Evolutionary conservation across 2,329 filamentous ascomycete genomes (phyloP), one percentile per base, ranked within the genome.

Genomic region (Verticillium zaregamsianum): DNA sequence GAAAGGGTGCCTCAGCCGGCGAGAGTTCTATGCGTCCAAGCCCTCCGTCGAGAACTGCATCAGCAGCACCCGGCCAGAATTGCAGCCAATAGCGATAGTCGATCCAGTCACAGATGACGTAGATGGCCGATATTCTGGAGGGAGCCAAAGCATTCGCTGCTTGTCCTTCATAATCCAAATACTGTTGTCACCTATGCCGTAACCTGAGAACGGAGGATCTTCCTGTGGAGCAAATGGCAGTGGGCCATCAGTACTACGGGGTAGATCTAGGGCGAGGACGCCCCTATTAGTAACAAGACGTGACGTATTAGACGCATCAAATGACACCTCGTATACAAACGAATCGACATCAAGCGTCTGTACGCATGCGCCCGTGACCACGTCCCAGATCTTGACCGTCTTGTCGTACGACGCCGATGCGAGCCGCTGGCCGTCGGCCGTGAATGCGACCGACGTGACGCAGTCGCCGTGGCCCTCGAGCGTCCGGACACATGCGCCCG

Each of bases 1-100:
- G 31, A 28, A 17, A n/a, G 23, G 31, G 31, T n/a, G 14, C 17
- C 15, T 57, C n/a, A 17, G 17, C 23, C 55, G 14, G 32, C 5
- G 20, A 17, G 7, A 57, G 33, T 15, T 12, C 55, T 57, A 57
- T 31, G 32, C 14, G n/a, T 39, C 32, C 17, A 57, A 31, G 25
- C 31, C 32, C 55, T 57, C 55, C 55, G 31, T 57, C 55, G 55
- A 57, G 32, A 57, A n/a, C 55, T n/a, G 55, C 32, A 57, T n/a
- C 12, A 57, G 4, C 9, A 57, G 31, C 31, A 37, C 31, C 11
- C 55, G 32, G 9, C 55, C 55, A n/a, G 55, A 37, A 31, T 20
- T 20, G 31, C 31, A 35, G 31, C 55, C 55, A 23, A 57, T 28
- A 12, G 31, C 55, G 9, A 57, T 57, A 57, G 7, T 14, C 32